A percentile compares a stretch with the other conserved stretches of the same genome.
These are phyloP conservation scores for Ganoderma resinaceum DNA, from an alignment of 1,284 basidiomycete genomes.

Conservation along the genomic window DNA sequence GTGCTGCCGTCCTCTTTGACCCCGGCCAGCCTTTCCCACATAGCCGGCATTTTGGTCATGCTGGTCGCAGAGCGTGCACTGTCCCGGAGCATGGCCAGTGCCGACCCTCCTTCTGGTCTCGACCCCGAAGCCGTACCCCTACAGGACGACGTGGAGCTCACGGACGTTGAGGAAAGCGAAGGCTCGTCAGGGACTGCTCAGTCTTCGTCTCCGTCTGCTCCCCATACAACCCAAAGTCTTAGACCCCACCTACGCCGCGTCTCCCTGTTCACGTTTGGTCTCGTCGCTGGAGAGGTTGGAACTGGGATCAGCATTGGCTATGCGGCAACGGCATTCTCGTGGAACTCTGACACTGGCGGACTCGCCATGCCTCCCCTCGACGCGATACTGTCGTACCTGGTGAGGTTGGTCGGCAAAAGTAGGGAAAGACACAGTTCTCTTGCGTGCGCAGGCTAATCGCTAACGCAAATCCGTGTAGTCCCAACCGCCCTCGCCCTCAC, in stretches of 20 bases:
- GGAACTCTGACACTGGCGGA: background rate
- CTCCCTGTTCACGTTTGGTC: background rate
- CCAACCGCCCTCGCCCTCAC: background rate
- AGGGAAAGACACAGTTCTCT: background rate
- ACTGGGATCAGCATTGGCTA: background rate
- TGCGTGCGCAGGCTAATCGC: background rate
- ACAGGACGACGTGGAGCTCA: background rate
- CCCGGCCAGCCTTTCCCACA: background rate
- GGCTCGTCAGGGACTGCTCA: background rate
- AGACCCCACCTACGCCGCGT: background rate
- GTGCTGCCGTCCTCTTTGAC: background rate
- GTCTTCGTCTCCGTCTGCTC: background rate
- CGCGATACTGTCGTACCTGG: background rate
- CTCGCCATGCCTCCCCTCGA: background rate
- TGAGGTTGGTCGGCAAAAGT: background rate
- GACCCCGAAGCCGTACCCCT: background rate
- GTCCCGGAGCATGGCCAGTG: background rate
- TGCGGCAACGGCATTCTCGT: background rate
- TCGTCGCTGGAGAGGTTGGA: background rate
- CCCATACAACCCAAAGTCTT: background rate
- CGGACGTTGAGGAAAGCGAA: background rate
- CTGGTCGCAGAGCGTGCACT: background rate
- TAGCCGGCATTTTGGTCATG: conserved; percentile 1
- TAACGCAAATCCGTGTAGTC: background rate
- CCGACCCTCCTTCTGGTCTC: background rate